Conservation (phyloP, 345 rosid species). For the Rhizophora mangle region DNA sequence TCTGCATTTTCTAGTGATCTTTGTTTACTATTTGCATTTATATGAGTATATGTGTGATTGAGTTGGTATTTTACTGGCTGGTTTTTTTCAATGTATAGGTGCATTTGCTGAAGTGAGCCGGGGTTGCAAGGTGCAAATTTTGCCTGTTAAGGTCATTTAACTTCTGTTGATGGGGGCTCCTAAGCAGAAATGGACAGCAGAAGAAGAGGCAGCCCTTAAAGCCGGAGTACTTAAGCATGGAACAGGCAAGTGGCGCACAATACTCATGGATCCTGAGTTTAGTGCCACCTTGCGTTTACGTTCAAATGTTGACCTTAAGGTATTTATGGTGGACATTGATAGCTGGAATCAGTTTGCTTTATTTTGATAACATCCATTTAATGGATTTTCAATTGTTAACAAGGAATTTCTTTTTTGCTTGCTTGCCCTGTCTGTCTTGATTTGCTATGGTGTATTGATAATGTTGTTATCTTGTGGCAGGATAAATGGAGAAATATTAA, state of each 20-base stretch:
- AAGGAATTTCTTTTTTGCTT: neutral
- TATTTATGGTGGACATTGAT: conserved; percentile 2
- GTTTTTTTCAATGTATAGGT: neutral
- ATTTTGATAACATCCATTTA: neutral
- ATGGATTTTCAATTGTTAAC: neutral
- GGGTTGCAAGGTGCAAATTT: conserved; percentile 2
- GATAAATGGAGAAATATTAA: conserved; percentile 41
- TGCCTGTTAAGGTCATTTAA: neutral
- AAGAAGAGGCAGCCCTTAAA: conserved; percentile 39
- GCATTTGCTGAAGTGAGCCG: neutral
- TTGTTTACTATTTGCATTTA: neutral
- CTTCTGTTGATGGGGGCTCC: conserved; percentile 34
- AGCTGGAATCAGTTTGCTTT: neutral
- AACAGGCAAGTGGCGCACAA: conserved; percentile 36
- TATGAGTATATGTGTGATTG: neutral
- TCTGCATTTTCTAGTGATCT: neutral
- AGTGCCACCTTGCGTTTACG: conserved; percentile 21
- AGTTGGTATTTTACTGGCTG: neutral
- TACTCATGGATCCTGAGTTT: conserved; percentile 33
- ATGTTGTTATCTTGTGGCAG: conserved; percentile 8
- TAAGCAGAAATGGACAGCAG: conserved; percentile 40
- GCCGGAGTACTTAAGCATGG: conserved; percentile 37
- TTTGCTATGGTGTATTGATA: neutral
- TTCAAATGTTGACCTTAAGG: conserved; percentile 37
- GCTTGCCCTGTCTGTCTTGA: neutral